Evolutionary conservation across 805 yeast species (phyloP).

Genomic region (Myxozyma neotropica): DNA sequence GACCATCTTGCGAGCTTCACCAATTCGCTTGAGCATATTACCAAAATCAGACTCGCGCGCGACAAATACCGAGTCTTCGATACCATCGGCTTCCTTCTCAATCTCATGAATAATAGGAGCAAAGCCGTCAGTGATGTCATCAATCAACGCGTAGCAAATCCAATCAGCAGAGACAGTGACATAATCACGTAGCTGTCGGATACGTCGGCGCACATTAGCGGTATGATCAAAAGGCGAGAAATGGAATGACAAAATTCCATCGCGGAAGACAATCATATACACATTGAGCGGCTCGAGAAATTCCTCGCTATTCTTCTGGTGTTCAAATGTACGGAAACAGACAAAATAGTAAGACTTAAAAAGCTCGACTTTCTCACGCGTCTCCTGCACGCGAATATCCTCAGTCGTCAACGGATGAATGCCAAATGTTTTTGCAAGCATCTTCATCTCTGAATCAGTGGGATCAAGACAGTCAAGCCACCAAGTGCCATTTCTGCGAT

Average conservation of each 20-base stretch:
- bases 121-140: constrained; percentile 66
- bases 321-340: constrained; percentile 94
- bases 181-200: constrained; percentile 63
- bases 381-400: constrained; percentile 94
- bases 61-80: constrained; percentile 80
- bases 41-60: constrained; percentile 75
- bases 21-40: constrained; percentile 75
- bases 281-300: constrained; percentile 67
- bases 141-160: constrained; percentile 67
- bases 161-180: constrained; percentile 63
- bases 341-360: constrained; percentile 90
- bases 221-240: constrained; percentile 61
- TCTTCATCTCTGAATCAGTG: constrained; percentile 91
- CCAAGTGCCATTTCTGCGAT: constrained; percentile 79
- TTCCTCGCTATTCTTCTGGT: constrained; percentile 78
- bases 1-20: constrained; percentile 85
- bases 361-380: constrained; percentile 95
- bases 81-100: constrained; percentile 64
- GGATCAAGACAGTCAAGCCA: constrained; percentile 96
- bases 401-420: constrained; percentile 98
- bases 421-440: constrained; percentile 89
- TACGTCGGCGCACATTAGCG: constrained; percentile 63
- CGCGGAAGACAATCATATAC: constrained; percentile 62
- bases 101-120: constrained; percentile 62
- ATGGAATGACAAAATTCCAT: constrained; percentile 63